These are phyloP conservation scores for Podospora fimiseda DNA, from an alignment of 495 filamentous ascomycete genomes.

Conservation along the genomic window DNA sequence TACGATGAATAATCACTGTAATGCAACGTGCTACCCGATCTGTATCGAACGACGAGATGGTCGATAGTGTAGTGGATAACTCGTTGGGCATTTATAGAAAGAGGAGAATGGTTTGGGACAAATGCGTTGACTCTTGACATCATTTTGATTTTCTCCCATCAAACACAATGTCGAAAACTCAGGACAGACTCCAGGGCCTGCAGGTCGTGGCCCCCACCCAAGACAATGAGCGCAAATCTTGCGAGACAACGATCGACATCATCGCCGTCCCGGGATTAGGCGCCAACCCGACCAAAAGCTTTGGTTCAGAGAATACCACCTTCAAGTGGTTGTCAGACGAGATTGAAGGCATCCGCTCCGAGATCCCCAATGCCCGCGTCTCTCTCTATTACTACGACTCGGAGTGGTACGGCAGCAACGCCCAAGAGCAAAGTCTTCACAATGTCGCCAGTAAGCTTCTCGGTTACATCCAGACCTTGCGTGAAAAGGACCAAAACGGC, in stretches of 20 bases:
- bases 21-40: too few relatives aligned
- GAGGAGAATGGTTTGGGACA: neutral
- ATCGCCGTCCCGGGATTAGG: conserved; percentile 12
- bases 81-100: too few relatives aligned
- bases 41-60: too few relatives aligned
- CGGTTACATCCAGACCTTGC: neutral
- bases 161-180: neutral
- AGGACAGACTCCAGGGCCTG: neutral
- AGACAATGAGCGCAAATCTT: neutral
- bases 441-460: conserved; percentile 10
- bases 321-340: conserved; percentile 12
- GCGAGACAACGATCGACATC: conserved; percentile 1
- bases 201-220: neutral
- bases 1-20: too few relatives aligned
- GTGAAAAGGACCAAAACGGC: neutral
- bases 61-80: too few relatives aligned
- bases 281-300: conserved; percentile 5
- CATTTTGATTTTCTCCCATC: neutral
- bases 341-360: conserved; percentile 8
- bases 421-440: conserved; percentile 9
- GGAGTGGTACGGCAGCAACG: conserved; percentile 5
- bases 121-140: neutral
- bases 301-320: conserved; percentile 9
- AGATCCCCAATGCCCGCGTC: conserved; percentile 10
- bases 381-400: conserved; percentile 12